A percentile compares a stretch with the other conserved stretches of the same genome.
Conservation (phyloP, 2,329 filamentous ascomycete species). For the Botryotinia narcissicola region DNA sequence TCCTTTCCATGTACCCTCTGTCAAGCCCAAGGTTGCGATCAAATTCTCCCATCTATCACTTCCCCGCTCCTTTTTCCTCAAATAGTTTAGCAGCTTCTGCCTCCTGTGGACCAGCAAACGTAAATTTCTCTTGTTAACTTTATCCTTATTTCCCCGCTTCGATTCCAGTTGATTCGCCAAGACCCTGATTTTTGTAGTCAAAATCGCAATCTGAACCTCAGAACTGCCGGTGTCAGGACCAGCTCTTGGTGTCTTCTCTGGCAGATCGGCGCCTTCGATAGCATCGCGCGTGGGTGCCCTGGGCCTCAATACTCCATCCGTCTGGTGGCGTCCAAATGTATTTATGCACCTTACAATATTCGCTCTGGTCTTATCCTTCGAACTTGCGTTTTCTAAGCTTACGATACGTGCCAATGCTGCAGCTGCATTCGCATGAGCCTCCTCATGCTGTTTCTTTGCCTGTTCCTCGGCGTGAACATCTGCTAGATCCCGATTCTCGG, state of each 20-base stretch:
- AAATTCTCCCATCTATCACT: constrained; percentile 87
- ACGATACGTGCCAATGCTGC: constrained; percentile 80
- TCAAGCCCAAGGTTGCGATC: constrained; percentile 79
- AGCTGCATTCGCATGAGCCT: constrained; percentile 63
- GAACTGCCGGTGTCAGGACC: constrained; percentile 92
- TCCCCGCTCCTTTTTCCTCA: constrained; percentile 85
- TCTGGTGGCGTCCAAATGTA: constrained; percentile 87
- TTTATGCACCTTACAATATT: constrained; percentile 84
- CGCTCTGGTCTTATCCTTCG: constrained; percentile 73
- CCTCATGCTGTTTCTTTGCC: constrained; percentile 46
- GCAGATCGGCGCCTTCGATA: constrained; percentile 24
- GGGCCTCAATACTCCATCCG: constrained; percentile 65
- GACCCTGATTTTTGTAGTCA: constrained; percentile 89
- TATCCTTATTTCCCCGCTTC: constrained; percentile 74
- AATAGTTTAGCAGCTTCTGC: constrained; percentile 83
- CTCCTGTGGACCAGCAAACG: constrained; percentile 80
- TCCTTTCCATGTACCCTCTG: constrained; percentile 83
- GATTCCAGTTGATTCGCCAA: constrained; percentile 69
- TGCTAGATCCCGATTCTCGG: constrained; percentile 32
- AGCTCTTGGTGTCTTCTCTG: constrained; percentile 59
- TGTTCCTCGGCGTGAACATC: constrained; percentile 40
- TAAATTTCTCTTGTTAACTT: constrained; percentile 90
- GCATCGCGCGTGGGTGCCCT: constrained; percentile 30
- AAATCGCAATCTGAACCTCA: constrained; percentile 95
- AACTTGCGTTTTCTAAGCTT: constrained; percentile 71